These are phyloP conservation scores for Hymenoscyphus scutula DNA, from an alignment of 2,329 filamentous ascomycete species.

Conservation along the genomic window DNA sequence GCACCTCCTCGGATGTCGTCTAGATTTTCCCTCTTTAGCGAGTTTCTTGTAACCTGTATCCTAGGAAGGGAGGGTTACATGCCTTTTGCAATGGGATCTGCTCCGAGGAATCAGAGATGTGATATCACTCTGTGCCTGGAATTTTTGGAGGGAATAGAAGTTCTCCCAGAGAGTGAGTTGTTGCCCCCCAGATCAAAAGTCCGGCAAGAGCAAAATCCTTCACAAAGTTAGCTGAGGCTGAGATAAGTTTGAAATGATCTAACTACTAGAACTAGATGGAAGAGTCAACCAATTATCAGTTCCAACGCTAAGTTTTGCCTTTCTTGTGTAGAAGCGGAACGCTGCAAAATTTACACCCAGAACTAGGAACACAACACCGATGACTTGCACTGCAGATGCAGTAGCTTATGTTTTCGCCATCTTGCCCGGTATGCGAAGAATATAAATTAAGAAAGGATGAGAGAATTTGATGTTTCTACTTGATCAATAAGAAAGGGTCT, in stretches of 20 bases:
- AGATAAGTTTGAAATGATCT: neutral
- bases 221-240: neutral
- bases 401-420: constrained; percentile 10
- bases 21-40: constrained; percentile 30
- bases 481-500: no score
- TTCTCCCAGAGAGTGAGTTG: neutral
- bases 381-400: neutral
- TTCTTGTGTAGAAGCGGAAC: constrained; percentile 4
- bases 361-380: constrained; percentile 3
- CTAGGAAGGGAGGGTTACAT: constrained; percentile 13
- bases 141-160: neutral
- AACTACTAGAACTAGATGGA: constrained; percentile 4
- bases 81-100: neutral
- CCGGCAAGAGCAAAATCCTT: constrained; percentile 5
- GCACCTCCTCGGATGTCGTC: constrained; percentile 34
- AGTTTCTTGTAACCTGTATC: constrained; percentile 30
- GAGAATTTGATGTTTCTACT: no score
- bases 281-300: constrained; percentile 8
- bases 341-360: constrained; percentile 3
- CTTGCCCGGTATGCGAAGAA: neutral
- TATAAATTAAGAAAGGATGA: neutral
- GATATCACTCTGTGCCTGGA: neutral
- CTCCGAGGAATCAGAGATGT: neutral
- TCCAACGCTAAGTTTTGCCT: constrained; percentile 3
- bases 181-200: constrained; percentile 7